Evolutionary conservation across 441 rosid species (phyloP).

Genomic region (Gossypium laxum): DNA sequence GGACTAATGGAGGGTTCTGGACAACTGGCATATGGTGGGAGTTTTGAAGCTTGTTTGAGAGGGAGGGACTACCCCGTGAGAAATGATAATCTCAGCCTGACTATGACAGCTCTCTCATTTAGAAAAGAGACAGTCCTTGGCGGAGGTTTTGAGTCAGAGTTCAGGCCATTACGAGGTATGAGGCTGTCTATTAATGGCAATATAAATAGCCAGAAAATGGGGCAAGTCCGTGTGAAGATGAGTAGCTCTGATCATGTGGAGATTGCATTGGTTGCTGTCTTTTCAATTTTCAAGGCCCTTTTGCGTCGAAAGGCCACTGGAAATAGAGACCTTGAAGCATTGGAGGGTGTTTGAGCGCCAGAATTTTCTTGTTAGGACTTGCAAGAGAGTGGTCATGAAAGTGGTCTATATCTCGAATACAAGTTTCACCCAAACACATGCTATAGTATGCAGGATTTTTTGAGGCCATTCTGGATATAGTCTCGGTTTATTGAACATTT

Average conservation of each 20-base stretch:
- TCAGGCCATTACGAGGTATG: conserved; percentile 45
- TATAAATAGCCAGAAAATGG: conserved; percentile 66
- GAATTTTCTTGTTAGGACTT: not conserved
- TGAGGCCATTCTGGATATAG: not conserved
- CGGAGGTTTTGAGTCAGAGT: conserved; percentile 63
- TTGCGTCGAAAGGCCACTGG: conserved; percentile 32
- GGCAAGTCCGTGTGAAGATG: conserved; percentile 51
- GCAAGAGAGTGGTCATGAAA: not conserved
- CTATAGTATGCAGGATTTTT: not conserved
- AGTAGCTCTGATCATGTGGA: conserved; percentile 63
- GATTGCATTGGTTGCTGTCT: conserved; percentile 47
- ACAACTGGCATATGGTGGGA: conserved; percentile 64
- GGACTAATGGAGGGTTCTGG: conserved; percentile 58
- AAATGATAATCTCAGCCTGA: conserved; percentile 43
- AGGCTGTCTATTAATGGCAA: conserved; percentile 46
- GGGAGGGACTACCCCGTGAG: conserved; percentile 74
- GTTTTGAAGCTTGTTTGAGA: conserved; percentile 59
- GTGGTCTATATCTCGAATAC: not conserved
- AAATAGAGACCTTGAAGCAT: conserved; percentile 25
- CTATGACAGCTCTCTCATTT: conserved; percentile 53
- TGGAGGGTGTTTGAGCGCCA: conserved; percentile 30
- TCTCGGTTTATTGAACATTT: not conserved
- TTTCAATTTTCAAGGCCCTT: conserved; percentile 49
- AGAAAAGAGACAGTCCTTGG: conserved; percentile 59
- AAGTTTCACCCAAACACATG: not conserved